A percentile compares a stretch with the other conserved stretches of the same genome.
phyloP scores from a whole-genome alignment of 2,329 filamentous ascomycete genomes.

The Emergomyces africanus region DNA sequence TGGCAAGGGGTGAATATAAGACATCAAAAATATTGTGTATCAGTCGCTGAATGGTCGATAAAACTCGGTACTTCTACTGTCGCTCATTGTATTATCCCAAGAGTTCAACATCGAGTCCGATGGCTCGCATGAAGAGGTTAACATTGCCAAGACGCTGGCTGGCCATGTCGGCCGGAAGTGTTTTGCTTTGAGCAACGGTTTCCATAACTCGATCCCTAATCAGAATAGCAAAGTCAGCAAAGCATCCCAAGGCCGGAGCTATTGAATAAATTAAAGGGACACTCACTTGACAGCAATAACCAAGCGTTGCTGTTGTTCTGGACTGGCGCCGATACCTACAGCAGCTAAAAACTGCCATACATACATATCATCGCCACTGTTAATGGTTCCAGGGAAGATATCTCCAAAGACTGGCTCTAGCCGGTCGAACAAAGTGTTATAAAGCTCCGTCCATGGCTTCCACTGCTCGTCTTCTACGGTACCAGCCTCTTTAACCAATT shows the following conservation, averaged over 20 bases:
- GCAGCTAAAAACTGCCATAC: slow-evolving; percentile 97
- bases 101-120: slow-evolving; percentile 90
- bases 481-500: slow-evolving; percentile 76
- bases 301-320: slow-evolving; percentile 87
- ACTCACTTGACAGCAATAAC: slow-evolving; percentile 80
- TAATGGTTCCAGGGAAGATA: slow-evolving; percentile 86
- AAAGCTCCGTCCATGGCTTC: slow-evolving; percentile 71
- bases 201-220: slow-evolving; percentile 79
- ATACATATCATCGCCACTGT: slow-evolving; percentile 83
- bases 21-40: not conserved
- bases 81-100: slow-evolving; percentile 36
- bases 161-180: slow-evolving; percentile 74
- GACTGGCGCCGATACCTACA: slow-evolving; percentile 83
- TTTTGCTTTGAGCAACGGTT: slow-evolving; percentile 79
- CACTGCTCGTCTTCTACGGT: slow-evolving; percentile 58
- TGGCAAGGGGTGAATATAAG: not conserved
- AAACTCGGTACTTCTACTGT: not conserved
- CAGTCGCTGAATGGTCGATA: not conserved
- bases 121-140: slow-evolving; percentile 96
- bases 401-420: slow-evolving; percentile 72
- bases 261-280: not conserved
- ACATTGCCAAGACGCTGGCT: slow-evolving; percentile 77
- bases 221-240: not conserved
- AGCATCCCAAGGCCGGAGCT: slow-evolving; percentile 4
- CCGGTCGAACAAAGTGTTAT: slow-evolving; percentile 75